Base-by-base conservation (phyloP, 1,284 basidiomycete species). In the Neolentinus lepideus region DNA sequence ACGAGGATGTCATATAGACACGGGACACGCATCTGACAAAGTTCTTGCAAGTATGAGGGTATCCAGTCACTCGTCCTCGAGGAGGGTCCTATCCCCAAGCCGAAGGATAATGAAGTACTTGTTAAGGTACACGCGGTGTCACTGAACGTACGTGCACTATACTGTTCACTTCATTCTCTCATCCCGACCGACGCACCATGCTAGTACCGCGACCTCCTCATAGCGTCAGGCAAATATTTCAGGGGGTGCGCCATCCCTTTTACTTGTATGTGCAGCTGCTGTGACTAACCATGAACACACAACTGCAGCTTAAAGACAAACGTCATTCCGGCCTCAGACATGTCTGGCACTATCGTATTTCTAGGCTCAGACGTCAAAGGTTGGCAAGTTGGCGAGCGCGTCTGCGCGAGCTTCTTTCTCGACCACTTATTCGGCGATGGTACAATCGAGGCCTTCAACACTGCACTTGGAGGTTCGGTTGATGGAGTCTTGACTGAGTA, bases 341-440 rank as follows among this genome's bases (percentile, higher is more conserved):
- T 69, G 21, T 74, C 75, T 1, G 75, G 75, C n/a, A 69, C 71
- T 53, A 56, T 66, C 69, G 45, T 70, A 64, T 56, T 64, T 57
- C 29, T 72, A 9, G 75, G 75, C 19, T 58, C 59, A 21, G 64
- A 58, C 26, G 71, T 71, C 25, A 61, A 59, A 27, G 61, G 63
- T 35, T 77, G 68, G 66, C 67, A 66, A 56, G 53, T 62, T 12
- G 75, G 75, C 9, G 75, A 77, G 60, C 69, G 73, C 14, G 75
- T 77, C 26, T 63, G 63, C 46, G 61, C 63, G 12, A 66, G 66
- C 57, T 64, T 71, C 54, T 54, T 57, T 2, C 56, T 59, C 9
- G 60, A 62, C 19, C 61, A 65, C 31, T 14, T 64, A n/a, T 51
- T 57, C 51, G 67, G 64, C 3, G 62, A 63, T n/a, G 21, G 54